A percentile compares a stretch with the other conserved stretches of the same genome.
These are phyloP conservation scores for Silene uniflora DNA, from an alignment of 148 eudicot genomes.

Conservation along the genomic window DNA sequence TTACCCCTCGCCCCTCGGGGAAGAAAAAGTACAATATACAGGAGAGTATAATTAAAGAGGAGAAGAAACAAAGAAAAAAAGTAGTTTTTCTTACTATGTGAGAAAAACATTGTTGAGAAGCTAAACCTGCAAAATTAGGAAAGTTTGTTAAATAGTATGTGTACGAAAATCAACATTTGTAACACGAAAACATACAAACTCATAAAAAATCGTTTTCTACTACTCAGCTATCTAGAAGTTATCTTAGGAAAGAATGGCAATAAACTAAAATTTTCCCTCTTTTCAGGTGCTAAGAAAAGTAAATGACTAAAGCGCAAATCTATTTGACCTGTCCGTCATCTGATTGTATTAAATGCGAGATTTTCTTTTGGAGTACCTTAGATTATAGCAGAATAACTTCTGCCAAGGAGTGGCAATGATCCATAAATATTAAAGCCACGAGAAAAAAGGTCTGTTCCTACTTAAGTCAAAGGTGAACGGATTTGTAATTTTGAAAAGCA, in stretches of 20 bases:
- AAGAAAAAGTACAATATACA: not conserved
- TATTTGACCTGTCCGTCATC: no score
- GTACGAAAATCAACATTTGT: not conserved
- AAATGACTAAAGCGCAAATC: no score
- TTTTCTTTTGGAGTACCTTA: no score
- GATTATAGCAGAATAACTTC: no score
- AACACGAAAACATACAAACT: not conserved
- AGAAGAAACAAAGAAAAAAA: slow-evolving; percentile 13
- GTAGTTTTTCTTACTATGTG: slow-evolving; percentile 67
- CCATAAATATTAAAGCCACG: no score
- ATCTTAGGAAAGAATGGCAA: not conserved
- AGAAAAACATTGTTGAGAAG: slow-evolving; percentile 88
- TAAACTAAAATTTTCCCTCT: not conserved
- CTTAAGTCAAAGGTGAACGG: no score
- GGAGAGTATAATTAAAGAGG: not conserved
- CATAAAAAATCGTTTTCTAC: not conserved
- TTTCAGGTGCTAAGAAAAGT: no score
- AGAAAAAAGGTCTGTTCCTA: no score
- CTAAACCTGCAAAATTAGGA: slow-evolving; percentile 75
- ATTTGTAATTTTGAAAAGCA: no score
- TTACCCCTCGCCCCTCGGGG: not conserved
- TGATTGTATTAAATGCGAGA: no score
- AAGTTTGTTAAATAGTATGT: not conserved
- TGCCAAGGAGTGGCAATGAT: no score
- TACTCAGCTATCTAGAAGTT: not conserved